A percentile compares a stretch with the other conserved stretches of the same genome.
Evolutionary conservation across 148 eudicot species (phyloP).

Genomic region (Simmondsia chinensis): DNA sequence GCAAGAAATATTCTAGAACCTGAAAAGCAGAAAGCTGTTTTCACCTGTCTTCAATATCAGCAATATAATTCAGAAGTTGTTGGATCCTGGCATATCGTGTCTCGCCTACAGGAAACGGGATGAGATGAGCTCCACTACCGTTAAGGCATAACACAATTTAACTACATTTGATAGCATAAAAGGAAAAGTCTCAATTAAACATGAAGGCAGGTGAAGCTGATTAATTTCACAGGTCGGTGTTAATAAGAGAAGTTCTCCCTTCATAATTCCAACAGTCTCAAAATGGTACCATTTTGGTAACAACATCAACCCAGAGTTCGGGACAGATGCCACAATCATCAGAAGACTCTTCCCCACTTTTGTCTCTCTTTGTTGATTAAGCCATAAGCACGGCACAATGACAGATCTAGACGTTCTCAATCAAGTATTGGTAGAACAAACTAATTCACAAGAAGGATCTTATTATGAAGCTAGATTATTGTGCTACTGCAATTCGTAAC

Average conservation of each 20-base stretch:
- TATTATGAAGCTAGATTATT: too few relatives aligned
- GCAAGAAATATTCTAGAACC: constrained; percentile 1
- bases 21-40: not conserved
- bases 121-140: not conserved
- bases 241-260: not conserved
- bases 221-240: too few relatives aligned
- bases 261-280: not conserved
- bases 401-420: too few relatives aligned
- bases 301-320: not conserved
- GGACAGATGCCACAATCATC: not conserved
- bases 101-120: constrained; percentile 34
- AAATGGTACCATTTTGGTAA: not conserved
- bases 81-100: constrained; percentile 52
- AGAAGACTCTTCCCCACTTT: not conserved
- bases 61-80: constrained; percentile 69
- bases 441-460: too few relatives aligned
- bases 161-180: too few relatives aligned
- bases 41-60: constrained; percentile 71
- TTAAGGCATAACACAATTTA: not conserved
- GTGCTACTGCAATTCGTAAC: too few relatives aligned
- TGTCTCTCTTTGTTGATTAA: too few relatives aligned
- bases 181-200: too few relatives aligned
- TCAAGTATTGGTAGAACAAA: too few relatives aligned
- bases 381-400: too few relatives aligned
- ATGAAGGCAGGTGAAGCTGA: too few relatives aligned